These are phyloP conservation scores for Pseudocercospora musae DNA, from an alignment of 2,329 filamentous ascomycete species.

Conservation along the genomic window DNA sequence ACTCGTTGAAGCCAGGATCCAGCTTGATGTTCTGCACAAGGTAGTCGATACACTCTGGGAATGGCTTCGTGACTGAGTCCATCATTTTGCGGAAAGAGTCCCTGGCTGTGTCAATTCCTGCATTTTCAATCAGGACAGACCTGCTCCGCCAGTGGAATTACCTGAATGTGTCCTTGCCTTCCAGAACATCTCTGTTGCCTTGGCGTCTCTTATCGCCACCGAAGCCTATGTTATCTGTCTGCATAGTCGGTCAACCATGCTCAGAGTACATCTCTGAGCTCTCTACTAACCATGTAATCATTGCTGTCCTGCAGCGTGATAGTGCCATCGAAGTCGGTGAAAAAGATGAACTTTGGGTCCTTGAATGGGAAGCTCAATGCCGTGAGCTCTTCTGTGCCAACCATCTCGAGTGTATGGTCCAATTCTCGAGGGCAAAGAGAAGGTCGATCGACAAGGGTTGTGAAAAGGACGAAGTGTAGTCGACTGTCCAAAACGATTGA, in stretches of 20 bases:
- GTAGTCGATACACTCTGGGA: conserved; percentile 73
- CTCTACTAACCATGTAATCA: conserved; percentile 56
- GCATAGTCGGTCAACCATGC: conserved; percentile 56
- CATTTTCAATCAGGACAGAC: not conserved
- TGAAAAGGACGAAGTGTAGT: not conserved
- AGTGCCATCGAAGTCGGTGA: conserved; percentile 97
- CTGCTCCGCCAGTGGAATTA: conserved; percentile 26
- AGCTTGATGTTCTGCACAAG: conserved; percentile 80
- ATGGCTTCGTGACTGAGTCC: conserved; percentile 77
- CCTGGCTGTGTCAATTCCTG: conserved; percentile 35
- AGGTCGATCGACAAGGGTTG: not conserved
- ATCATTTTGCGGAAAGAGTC: conserved; percentile 91
- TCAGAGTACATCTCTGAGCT: not conserved
- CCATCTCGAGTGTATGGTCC: conserved; percentile 9
- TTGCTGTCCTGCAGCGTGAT: conserved; percentile 75
- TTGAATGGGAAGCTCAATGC: conserved; percentile 44
- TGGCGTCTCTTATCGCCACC: conserved; percentile 67
- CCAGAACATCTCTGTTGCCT: conserved; percentile 74
- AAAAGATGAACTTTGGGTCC: conserved; percentile 91
- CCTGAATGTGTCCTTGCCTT: conserved; percentile 69
- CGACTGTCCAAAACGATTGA: conserved; percentile 1
- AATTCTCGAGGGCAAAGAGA: not conserved
- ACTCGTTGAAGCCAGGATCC: conserved; percentile 83
- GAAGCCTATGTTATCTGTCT: conserved; percentile 91
- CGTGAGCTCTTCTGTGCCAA: conserved; percentile 36